phyloP scores from a whole-genome alignment of 2,329 filamentous ascomycete species.

The Arthrocladium fulminans region DNA sequence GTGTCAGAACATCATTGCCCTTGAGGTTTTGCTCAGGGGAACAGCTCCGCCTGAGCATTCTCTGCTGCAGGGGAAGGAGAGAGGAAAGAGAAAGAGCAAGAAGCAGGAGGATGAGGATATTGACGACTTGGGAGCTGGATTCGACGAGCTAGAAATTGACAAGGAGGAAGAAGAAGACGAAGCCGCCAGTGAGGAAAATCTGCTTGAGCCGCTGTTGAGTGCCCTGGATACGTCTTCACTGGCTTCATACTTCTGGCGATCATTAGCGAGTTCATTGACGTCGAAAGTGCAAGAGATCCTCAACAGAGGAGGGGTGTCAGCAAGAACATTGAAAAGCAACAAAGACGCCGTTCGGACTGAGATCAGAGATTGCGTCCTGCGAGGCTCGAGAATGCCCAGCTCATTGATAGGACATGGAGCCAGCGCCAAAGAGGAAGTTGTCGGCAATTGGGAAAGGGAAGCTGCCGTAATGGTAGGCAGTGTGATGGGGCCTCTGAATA shows the following conservation, averaged over 20 bases:
- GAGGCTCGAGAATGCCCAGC: conserved; percentile 61
- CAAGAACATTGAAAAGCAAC: conserved; percentile 69
- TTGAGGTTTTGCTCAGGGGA: conserved; percentile 66
- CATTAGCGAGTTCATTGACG: conserved; percentile 68
- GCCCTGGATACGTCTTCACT: conserved; percentile 82
- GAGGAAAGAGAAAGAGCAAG: conserved; percentile 22
- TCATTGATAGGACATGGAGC: conserved; percentile 27
- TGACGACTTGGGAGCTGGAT: conserved; percentile 6
- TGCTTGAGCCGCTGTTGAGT: conserved; percentile 64
- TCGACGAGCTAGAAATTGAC: conserved; percentile 10
- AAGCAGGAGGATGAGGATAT: conserved; percentile 25
- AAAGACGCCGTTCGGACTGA: conserved; percentile 65
- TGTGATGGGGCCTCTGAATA: conserved; percentile 52
- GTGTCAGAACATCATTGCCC: conserved; percentile 84
- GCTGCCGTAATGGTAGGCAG: conserved; percentile 90
- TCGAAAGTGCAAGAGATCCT: conserved; percentile 76
- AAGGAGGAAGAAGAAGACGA: conserved; percentile 8
- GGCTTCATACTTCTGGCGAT: conserved; percentile 88
- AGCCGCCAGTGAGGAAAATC: conserved; percentile 31
- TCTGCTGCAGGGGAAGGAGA: conserved; percentile 37
- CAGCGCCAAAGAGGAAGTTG: conserved; percentile 41
- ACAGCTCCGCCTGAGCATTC: conserved; percentile 63
- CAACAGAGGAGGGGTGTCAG: conserved; percentile 70
- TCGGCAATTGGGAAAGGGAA: conserved; percentile 71
- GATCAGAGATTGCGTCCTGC: conserved; percentile 72